These are phyloP conservation scores for Suillus cothurnatus DNA, from an alignment of 768 basidiomycete genomes.

Conservation along the genomic window DNA sequence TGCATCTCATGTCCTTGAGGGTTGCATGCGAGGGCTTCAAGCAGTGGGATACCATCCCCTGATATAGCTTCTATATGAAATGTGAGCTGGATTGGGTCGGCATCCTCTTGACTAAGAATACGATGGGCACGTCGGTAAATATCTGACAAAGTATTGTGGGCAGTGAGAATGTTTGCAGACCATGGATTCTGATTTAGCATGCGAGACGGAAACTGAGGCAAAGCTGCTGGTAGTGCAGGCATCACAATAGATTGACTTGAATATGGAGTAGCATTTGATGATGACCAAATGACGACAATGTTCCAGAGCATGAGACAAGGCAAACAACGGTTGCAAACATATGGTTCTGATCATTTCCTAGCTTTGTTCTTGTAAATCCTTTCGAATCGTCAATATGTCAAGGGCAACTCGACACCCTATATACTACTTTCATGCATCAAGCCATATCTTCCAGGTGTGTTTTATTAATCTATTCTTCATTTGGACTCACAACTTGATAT, in stretches of 20 bases:
- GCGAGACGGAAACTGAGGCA: neutral
- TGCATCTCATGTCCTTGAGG: neutral
- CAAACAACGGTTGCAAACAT: no score
- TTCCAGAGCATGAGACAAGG: no score
- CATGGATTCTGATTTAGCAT: neutral
- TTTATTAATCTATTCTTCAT: neutral
- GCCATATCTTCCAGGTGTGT: neutral
- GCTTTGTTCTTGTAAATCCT: no score
- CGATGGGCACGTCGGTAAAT: neutral
- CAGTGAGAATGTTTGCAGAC: neutral
- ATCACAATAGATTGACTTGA: slow-evolving; percentile 10
- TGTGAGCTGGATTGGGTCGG: neutral
- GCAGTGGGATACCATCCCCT: neutral
- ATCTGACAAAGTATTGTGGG: neutral
- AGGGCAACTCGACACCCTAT: neutral
- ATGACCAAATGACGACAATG: no score
- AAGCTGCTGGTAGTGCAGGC: neutral
- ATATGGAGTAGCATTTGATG: neutral
- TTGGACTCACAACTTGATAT: neutral
- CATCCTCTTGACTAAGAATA: neutral
- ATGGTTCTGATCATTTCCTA: no score
- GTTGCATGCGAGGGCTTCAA: neutral
- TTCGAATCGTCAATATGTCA: neutral
- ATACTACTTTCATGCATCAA: no score
- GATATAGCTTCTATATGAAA: neutral